Percentiles rank a stretch among this genome's conserved stretches.
Evolutionary conservation across 805 yeast species (phyloP).

Genomic region (Nakazawaea peltata): DNA sequence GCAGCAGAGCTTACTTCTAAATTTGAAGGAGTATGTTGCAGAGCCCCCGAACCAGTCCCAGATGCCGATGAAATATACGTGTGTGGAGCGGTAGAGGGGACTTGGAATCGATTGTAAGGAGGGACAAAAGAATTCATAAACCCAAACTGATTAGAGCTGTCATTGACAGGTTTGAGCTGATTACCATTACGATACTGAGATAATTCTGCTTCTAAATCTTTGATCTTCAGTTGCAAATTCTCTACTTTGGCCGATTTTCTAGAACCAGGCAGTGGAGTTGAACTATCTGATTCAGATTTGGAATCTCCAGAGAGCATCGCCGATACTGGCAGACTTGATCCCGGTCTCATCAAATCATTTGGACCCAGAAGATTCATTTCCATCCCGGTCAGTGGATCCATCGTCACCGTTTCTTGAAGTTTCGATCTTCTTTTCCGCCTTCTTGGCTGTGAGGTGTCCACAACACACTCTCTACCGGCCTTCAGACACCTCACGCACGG

Average conservation of each 20-base stretch:
- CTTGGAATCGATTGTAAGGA: too few relatives aligned
- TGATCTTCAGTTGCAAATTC: constrained; percentile 2
- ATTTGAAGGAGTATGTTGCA: constrained; percentile 1
- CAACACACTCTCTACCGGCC: constrained; percentile 55
- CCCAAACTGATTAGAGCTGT: too few relatives aligned
- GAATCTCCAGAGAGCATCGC: too few relatives aligned
- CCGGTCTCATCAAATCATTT: too few relatives aligned
- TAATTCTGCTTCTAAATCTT: constrained; percentile 7
- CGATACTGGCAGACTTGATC: too few relatives aligned
- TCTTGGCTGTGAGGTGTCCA: constrained; percentile 53
- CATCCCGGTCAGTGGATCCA: too few relatives aligned
- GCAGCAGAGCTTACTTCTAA: constrained; percentile 4
- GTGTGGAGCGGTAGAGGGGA: not conserved
- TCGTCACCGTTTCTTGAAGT: not conserved
- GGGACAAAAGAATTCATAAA: too few relatives aligned
- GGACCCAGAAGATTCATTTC: too few relatives aligned
- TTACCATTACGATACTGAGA: too few relatives aligned
- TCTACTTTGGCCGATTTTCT: constrained; percentile 1
- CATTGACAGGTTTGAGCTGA: too few relatives aligned
- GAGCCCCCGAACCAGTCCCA: not conserved
- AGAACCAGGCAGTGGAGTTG: too few relatives aligned
- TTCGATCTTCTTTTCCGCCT: constrained; percentile 30
- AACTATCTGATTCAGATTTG: too few relatives aligned
- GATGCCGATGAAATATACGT: not conserved
- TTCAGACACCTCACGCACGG: constrained; percentile 72